Percentiles rank a stretch among this genome's conserved stretches.
These are phyloP conservation scores for Yamadazyma aaseri DNA, from an alignment of 1,139 yeast species.

Conservation along the genomic window DNA sequence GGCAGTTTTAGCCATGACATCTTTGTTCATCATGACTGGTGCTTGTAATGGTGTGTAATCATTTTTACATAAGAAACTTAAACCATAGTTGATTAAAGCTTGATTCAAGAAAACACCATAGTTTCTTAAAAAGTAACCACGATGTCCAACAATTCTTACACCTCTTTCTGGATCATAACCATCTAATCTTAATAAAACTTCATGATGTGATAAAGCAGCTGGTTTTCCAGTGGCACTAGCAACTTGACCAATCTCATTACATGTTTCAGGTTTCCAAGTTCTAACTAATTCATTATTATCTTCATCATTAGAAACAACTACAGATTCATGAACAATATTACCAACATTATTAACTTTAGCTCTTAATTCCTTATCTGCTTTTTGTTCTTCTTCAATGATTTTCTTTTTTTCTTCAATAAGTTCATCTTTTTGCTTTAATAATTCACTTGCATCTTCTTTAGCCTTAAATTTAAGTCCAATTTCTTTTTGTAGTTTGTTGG, in stretches of 20 bases:
- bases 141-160: slow-evolving; percentile 95
- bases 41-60: slow-evolving; percentile 94
- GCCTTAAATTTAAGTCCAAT: slow-evolving; percentile 91
- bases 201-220: slow-evolving; percentile 91
- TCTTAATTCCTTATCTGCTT: slow-evolving; percentile 73
- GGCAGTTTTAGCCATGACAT: slow-evolving; percentile 98
- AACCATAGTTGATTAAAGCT: slow-evolving; percentile 95
- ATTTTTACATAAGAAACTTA: slow-evolving; percentile 74
- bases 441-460: slow-evolving; percentile 89
- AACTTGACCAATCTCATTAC: slow-evolving; percentile 53
- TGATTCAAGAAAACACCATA: slow-evolving; percentile 97
- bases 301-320: slow-evolving; percentile 84
- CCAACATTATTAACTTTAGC: slow-evolving; percentile 87
- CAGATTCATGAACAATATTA: slow-evolving; percentile 89
- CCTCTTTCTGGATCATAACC: slow-evolving; percentile 99
- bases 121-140: slow-evolving; percentile 95
- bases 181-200: slow-evolving; percentile 86
- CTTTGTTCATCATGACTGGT: slow-evolving; percentile 99
- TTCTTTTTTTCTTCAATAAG: slow-evolving; percentile 68
- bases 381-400: slow-evolving; percentile 66
- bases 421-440: slow-evolving; percentile 76
- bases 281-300: slow-evolving; percentile 85
- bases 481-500: slow-evolving; percentile 86
- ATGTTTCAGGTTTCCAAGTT: slow-evolving; percentile 76
- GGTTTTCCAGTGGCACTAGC: slow-evolving; percentile 75